phyloP scores from a whole-genome alignment of 2,329 filamentous ascomycete genomes.

The Apiospora kogelbergensis region DNA sequence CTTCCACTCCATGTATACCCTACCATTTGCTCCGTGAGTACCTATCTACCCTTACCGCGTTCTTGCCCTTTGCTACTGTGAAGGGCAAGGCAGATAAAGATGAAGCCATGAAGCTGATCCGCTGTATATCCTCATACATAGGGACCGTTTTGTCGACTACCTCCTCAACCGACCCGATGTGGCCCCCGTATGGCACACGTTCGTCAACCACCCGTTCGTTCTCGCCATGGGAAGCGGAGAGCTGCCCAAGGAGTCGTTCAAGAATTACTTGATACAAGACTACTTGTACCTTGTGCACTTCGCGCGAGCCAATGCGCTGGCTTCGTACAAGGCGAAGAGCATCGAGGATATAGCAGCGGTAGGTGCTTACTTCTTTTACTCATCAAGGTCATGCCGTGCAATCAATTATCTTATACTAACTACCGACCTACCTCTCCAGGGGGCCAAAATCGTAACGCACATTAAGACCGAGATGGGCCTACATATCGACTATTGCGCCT shows the following conservation, averaged over 20 bases:
- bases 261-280: slow-evolving; percentile 87
- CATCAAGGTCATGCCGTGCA: neutral
- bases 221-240: slow-evolving; percentile 72
- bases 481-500: slow-evolving; percentile 79
- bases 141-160: slow-evolving; percentile 81
- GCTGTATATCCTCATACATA: slow-evolving; percentile 27
- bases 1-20: slow-evolving; percentile 68
- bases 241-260: slow-evolving; percentile 75
- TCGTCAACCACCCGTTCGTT: slow-evolving; percentile 82
- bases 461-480: slow-evolving; percentile 78
- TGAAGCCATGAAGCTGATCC: neutral
- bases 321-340: slow-evolving; percentile 78
- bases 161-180: slow-evolving; percentile 75
- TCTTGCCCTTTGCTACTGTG: neutral
- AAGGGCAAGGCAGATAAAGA: neutral
- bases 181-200: slow-evolving; percentile 69
- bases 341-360: slow-evolving; percentile 73
- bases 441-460: slow-evolving; percentile 70
- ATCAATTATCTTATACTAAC: neutral
- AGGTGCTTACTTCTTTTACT: slow-evolving; percentile 26
- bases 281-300: slow-evolving; percentile 93
- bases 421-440: slow-evolving; percentile 35
- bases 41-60: too few species aligned
- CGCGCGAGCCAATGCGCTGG: slow-evolving; percentile 79
- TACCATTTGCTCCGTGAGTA: slow-evolving; percentile 67